These are phyloP conservation scores for Boletus tylopilopsis DNA, from an alignment of 768 basidiomycete genomes.

Conservation along the genomic window DNA sequence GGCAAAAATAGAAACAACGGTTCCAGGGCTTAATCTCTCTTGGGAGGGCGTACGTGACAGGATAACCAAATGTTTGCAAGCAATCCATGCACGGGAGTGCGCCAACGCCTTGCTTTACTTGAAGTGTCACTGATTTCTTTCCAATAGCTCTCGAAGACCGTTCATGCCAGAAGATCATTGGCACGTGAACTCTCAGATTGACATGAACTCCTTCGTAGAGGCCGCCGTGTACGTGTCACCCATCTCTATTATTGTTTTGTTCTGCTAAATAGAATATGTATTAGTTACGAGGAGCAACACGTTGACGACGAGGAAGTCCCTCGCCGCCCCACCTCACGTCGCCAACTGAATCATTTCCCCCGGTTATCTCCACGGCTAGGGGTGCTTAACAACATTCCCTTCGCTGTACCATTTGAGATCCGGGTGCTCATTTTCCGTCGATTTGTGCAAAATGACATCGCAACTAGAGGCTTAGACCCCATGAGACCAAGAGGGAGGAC, in stretches of 20 bases:
- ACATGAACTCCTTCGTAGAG: conserved; percentile 72
- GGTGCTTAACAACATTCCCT: conserved; percentile 92
- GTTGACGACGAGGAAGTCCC: conserved; percentile 28
- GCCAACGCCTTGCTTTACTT: conserved; percentile 1
- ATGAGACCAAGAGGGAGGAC: conserved; percentile 17
- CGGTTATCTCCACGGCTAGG: conserved; percentile 71
- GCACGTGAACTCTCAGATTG: conserved; percentile 63
- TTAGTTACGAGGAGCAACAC: conserved; percentile 68
- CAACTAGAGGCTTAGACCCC: conserved; percentile 15
- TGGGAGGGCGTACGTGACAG: conserved; percentile 74
- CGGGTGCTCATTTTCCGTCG: conserved; percentile 88
- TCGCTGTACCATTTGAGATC: conserved; percentile 88
- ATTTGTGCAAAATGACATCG: conserved; percentile 69
- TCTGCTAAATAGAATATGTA: no score
- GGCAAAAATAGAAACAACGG: conserved; percentile 36
- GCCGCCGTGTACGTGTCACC: conserved; percentile 70
- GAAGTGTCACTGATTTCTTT: conserved; percentile 4
- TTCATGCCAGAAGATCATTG: conserved; percentile 87
- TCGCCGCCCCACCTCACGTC: conserved; percentile 49
- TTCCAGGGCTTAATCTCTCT: conserved; percentile 37
- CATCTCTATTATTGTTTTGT: neutral
- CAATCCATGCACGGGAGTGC: conserved; percentile 87
- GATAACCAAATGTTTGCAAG: conserved; percentile 73
- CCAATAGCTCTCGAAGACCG: conserved; percentile 67
- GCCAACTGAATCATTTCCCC: conserved; percentile 62